Evolutionary conservation across 2,329 filamentous ascomycete species (phyloP), one percentile per base, ranked within the genome.

Genomic region (Claviceps monticola): DNA sequence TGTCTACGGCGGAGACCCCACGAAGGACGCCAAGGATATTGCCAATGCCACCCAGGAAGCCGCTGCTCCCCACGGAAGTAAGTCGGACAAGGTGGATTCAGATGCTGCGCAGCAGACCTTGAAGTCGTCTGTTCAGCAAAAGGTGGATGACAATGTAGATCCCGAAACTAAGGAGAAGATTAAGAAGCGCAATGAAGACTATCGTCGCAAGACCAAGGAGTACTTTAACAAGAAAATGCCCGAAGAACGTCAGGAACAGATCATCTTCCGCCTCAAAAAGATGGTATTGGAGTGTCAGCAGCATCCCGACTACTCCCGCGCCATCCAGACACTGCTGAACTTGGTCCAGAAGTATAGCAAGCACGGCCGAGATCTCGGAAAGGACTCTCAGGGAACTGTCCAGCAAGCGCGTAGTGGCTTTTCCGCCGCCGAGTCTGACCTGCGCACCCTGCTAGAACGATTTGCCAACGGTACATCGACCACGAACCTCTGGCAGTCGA

Each of bases 211-310:
- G 53, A 74, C 84, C 26, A 82, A 77, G 63, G 80, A 86, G 59
- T 97, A 97, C 66, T 72, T 96, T 51, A 76, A 80, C 59, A 79
- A 83, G 62, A 98, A 97, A 76, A 78, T 98, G 69, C 90, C 93
- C 1, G 73, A 91, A 68, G 90, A 97, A 67, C 88, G 93, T 54
- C 88, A 90, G 55, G 89, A 97, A 7, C 89, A 95, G 74, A 84
- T 83, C 52, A 83, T 96, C 61, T 95, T 83, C 79, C 86, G 93
- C 39, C 71, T 98, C 58, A 98, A 81, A 82, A 97, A 97, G 80
- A 95, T 97, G 86, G 73, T 98, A 41, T 82, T 96, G 46, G 93
- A 98, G 70, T 89, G 95, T 61, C 93, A 98, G 71, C 87, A 91
- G 52, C 93, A 97, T 64, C 80, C 87, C 53, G 91, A 98, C 62